A percentile compares a stretch with the other conserved stretches of the same genome.
These are phyloP conservation scores for Celoporthe dispersa DNA, from an alignment of 2,329 filamentous ascomycete species.

Conservation along the genomic window DNA sequence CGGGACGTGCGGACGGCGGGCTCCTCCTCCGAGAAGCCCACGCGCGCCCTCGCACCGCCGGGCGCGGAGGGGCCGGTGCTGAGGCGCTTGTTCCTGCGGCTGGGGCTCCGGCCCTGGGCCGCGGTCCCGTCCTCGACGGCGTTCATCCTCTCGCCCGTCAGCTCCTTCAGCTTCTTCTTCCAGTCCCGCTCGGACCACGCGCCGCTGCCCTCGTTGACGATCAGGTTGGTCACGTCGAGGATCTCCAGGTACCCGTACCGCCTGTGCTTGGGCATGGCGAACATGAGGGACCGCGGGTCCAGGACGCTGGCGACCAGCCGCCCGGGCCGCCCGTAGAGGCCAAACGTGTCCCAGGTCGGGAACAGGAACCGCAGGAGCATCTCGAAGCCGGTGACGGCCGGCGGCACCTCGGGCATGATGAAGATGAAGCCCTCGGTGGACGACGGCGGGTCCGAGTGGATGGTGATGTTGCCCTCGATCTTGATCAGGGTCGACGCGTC, in stretches of 20 bases:
- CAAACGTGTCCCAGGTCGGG: constrained; percentile 91
- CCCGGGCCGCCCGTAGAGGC: constrained; percentile 85
- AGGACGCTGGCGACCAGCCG: constrained; percentile 85
- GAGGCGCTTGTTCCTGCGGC: constrained; percentile 60
- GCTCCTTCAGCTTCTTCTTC: constrained; percentile 85
- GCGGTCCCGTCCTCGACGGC: constrained; percentile 57
- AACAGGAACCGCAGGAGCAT: constrained; percentile 94
- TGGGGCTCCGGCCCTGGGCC: constrained; percentile 56
- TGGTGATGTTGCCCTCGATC: constrained; percentile 86
- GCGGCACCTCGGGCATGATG: constrained; percentile 92
- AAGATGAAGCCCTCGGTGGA: constrained; percentile 94
- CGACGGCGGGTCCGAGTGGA: constrained; percentile 78
- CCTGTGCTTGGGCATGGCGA: constrained; percentile 89
- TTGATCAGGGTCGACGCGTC: constrained; percentile 95
- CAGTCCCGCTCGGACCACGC: constrained; percentile 87
- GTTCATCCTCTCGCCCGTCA: constrained; percentile 80
- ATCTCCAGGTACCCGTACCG: constrained; percentile 91
- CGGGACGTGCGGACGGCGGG: constrained; percentile 56
- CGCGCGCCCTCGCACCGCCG: constrained; percentile 46
- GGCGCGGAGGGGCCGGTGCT: constrained; percentile 51
- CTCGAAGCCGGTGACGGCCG: constrained; percentile 92
- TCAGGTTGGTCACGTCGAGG: constrained; percentile 79
- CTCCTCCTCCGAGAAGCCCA: constrained; percentile 63
- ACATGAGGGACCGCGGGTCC: constrained; percentile 92
- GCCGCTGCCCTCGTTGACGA: constrained; percentile 76